Base-by-base conservation (phyloP, 2,329 filamentous ascomycete species). In the Tetracladium maxilliforme region DNA sequence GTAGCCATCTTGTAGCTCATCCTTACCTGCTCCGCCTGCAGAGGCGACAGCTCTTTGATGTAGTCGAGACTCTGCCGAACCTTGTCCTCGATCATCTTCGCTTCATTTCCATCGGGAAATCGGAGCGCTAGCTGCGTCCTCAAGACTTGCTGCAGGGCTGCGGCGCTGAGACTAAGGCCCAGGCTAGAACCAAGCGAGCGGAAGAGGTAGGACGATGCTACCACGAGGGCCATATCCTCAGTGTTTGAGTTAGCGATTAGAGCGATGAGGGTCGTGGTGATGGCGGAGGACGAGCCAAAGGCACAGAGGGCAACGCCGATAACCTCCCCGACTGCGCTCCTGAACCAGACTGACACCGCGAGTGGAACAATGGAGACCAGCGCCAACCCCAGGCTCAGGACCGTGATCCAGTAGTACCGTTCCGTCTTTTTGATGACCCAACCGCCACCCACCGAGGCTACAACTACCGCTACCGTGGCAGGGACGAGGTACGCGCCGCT, bases 141-240 rank as follows among this genome's bases (percentile, higher is more conserved):
- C 12, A 87, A 55, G 4, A 61, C 58, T 40, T 78, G 70, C 42
- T 87, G 82, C 22, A 83, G 64, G 6, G 81, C 61, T 2, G 77
- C 79, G 2, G 77, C 61, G 16, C 61, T 58, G 27, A 77, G 43
- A 3, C 67, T 72, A 4, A 70, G 70, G 25, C 67, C 66, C 29
- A 81, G 52, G n/a, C 74, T 76, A 28, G 84, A 58, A 8, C 79
- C 81, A 1, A 86, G 57, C 2, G 74, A 76, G 19, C 80, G 71
- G 57, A 87, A 87, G 14, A 87, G 66, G 48, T 87, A 87, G 12
- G 72, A 79, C 45, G 77, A 83, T 6, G 81, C 80, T 10, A 80
- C 78, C 4, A 73, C 76, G 2, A 86, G 66, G 3, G 81, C 78
- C 32, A 78, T 71, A 35, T 86, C 79, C 21, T 69, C 59, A 4